Evolutionary conservation across 805 yeast species (phyloP).

Genomic region (Tetrapisispora namnaoensis): DNA sequence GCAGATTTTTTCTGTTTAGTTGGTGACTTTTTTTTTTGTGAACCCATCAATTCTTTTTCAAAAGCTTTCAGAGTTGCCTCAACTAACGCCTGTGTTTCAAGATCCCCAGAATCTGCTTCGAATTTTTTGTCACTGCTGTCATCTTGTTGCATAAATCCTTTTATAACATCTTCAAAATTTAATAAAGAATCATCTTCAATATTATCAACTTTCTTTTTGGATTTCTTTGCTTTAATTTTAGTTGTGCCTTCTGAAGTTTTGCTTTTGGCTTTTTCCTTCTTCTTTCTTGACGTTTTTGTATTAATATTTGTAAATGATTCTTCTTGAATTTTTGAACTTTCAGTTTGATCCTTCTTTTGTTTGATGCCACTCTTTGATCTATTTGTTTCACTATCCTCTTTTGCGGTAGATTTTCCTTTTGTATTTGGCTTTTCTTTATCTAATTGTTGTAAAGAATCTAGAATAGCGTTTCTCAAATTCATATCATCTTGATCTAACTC

Average conservation of each 20-base stretch:
- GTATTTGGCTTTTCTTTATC: conserved; percentile 1
- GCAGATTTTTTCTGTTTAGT: conserved; percentile 2
- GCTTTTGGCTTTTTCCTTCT: conserved; percentile 10
- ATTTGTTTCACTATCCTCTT: conserved; percentile 1
- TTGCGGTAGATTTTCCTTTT: conserved; percentile 1
- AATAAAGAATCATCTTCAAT: conserved; percentile 11
- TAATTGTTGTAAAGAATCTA: conserved; percentile 23
- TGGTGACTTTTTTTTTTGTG: conserved; percentile 4
- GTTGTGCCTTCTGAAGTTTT: conserved; percentile 2
- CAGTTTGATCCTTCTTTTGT: conserved; percentile 10
- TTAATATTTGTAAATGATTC: conserved; percentile 10
- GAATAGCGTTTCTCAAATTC: conserved; percentile 25
- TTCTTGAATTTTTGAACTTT: conserved; percentile 4
- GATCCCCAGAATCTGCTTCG: conserved; percentile 3
- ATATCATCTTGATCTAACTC: conserved; percentile 28
- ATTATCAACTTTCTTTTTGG: conserved; percentile 6
- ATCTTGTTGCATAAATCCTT: conserved; percentile 23
- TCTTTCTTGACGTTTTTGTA: conserved; percentile 14
- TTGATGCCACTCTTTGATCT: conserved; percentile 3
- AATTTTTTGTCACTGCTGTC: background rate
- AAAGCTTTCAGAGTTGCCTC: conserved; percentile 29
- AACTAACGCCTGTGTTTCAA: conserved; percentile 27
- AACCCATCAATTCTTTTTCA: conserved; percentile 22
- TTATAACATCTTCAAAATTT: conserved; percentile 25
- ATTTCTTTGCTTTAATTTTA: conserved; percentile 6